These are phyloP conservation scores for Aspergillus steynii DNA, from an alignment of 495 filamentous ascomycete genomes.

Conservation along the genomic window DNA sequence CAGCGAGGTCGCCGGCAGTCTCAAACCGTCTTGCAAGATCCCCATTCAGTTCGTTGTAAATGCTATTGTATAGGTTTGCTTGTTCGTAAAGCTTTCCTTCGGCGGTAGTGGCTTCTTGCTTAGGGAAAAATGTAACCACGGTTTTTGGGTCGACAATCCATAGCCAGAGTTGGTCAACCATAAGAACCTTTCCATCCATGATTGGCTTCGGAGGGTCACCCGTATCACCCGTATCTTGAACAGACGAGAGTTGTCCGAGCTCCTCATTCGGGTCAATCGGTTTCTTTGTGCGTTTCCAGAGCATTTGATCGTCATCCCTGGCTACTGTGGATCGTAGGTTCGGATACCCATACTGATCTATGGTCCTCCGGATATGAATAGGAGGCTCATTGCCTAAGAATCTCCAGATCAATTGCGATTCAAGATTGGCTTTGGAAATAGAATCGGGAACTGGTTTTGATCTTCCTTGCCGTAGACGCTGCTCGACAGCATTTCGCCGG, in stretches of 20 bases:
- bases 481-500: slow-evolving; percentile 58
- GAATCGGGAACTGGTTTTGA: slow-evolving; percentile 56
- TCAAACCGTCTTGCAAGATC: slow-evolving; percentile 65
- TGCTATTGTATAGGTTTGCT: slow-evolving; percentile 62
- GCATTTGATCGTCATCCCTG: slow-evolving; percentile 68
- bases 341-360: slow-evolving; percentile 69
- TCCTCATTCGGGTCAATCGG: slow-evolving; percentile 30
- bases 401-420: slow-evolving; percentile 63
- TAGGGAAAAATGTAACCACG: slow-evolving; percentile 60
- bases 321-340: slow-evolving; percentile 61
- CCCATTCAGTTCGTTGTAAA: slow-evolving; percentile 69
- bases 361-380: slow-evolving; percentile 61
- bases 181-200: slow-evolving; percentile 60
- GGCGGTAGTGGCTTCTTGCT: slow-evolving; percentile 39
- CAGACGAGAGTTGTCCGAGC: slow-evolving; percentile 22
- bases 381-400: slow-evolving; percentile 65
- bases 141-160: slow-evolving; percentile 65
- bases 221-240: slow-evolving; percentile 20
- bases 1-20: slow-evolving; percentile 62
- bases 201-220: slow-evolving; percentile 29
- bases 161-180: slow-evolving; percentile 72
- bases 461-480: slow-evolving; percentile 55
- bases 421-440: slow-evolving; percentile 54
- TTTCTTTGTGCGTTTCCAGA: slow-evolving; percentile 66
- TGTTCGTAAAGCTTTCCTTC: slow-evolving; percentile 61